Evolutionary conservation across 371 early-diverging fungal species (phyloP).

Genomic region (Apophysomyces sp.): DNA sequence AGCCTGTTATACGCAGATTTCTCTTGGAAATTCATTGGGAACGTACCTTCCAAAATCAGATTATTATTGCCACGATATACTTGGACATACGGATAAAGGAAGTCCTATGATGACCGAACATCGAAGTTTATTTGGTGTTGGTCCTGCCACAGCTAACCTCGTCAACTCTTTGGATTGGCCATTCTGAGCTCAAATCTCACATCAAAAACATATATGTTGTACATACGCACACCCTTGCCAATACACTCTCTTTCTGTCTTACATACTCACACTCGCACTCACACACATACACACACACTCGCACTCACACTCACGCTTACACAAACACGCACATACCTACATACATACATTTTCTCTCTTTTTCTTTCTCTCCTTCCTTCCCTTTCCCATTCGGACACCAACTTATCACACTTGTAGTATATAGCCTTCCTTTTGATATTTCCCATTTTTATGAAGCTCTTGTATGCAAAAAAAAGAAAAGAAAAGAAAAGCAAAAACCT

Average conservation of each 20-base stretch:
- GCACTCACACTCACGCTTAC: no score
- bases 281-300: no score
- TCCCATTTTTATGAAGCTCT: background rate
- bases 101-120: background rate
- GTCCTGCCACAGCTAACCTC: background rate
- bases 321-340: no score
- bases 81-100: background rate
- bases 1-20: background rate
- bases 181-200: background rate
- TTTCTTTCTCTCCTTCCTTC: background rate
- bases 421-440: background rate
- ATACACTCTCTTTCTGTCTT: background rate
- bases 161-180: background rate
- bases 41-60: background rate
- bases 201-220: background rate
- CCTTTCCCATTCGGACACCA: no score
- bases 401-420: background rate
- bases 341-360: background rate
- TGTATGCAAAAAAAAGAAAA: constrained; percentile 3
- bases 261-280: no score
- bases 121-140: background rate
- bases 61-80: background rate
- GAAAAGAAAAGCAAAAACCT: background rate
- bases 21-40: background rate
- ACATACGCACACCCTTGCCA: background rate